Evolutionary conservation across 208 protist genomes (phyloP), one percentile per base, ranked within the genome.

Genomic region (Borovskyia barvae): DNA sequence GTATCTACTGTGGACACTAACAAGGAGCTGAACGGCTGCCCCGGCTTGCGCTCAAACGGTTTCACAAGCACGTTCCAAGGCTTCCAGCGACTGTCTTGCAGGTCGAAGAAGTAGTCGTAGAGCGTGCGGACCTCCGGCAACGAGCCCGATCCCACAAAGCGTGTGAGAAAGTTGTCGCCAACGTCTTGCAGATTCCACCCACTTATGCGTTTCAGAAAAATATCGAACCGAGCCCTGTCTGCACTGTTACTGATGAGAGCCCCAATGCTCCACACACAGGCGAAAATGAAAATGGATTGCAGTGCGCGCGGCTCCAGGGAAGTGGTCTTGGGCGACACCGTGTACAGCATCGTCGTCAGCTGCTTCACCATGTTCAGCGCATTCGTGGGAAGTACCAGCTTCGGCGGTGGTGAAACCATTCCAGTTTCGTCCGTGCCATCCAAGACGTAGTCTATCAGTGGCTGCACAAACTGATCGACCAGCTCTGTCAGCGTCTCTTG

Each of bases 1-100:
- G 98, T 99, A 77, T 99, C 98, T 5, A 97, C 84, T 0, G 98
- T 99, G 1, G 97, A 98, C 11, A 99, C 98, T 19, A 99, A 82
- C 17, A 99, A 96, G 5, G 82, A 87, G 54, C 88, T 95, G 82
- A 99, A 99, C 66, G 93, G 82, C 52, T 83, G 61, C 8, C 83
- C 86, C 0, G 78, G 52, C 9, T 84, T 81, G 7, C 95, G 90
- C 36, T 73, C 80, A 67, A 98, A 99, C 9, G 82, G 85, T n/a
- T 65, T 54, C 28, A 99, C 94, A 15, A 97, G 72, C 29, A 85
- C 68, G 24, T 87, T 82, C 98, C 98, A 99, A 37, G 97, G 89
- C 55, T 92, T 92, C 98, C 98, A 99, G 15, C 85, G 79, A 43
- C 77, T 79, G 46, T 94, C 75, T 15, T 94, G 72, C 29, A 97